Evolutionary conservation across 768 basidiomycete species (phyloP).

Genomic region (Collybia nuda): DNA sequence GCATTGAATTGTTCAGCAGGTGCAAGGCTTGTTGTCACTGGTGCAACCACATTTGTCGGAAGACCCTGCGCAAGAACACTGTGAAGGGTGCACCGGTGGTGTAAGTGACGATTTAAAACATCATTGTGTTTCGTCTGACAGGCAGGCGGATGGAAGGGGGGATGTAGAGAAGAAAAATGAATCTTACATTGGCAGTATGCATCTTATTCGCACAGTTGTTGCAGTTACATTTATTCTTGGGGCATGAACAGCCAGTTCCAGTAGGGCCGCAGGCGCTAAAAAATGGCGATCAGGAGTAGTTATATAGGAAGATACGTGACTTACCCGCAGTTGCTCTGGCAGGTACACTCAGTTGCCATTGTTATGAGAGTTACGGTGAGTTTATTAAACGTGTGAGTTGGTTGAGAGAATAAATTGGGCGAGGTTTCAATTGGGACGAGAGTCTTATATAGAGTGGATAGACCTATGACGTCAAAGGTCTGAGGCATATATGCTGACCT

Average conservation of each 20-base stretch:
- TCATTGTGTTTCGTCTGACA: too few species aligned
- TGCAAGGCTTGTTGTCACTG: constrained; percentile 30
- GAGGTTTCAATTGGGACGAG: background rate
- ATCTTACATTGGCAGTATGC: constrained; percentile 32
- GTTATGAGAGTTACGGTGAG: background rate
- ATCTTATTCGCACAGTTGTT: constrained; percentile 34
- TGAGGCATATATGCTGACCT: too few species aligned
- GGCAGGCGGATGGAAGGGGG: background rate
- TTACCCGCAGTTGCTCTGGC: constrained; percentile 28
- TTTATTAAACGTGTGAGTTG: background rate
- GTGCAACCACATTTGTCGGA: constrained; percentile 29
- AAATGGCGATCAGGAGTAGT: background rate
- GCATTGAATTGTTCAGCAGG: constrained; percentile 18
- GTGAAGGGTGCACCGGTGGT: background rate
- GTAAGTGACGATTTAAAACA: too few species aligned
- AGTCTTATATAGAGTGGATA: too few species aligned
- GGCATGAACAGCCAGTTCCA: constrained; percentile 35
- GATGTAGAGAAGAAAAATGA: background rate
- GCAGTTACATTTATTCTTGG: constrained; percentile 34
- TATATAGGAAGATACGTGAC: background rate
- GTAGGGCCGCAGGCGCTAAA: constrained; percentile 34
- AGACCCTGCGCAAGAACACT: constrained; percentile 33
- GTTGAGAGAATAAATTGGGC: background rate
- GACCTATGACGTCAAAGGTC: too few species aligned
- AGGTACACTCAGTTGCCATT: constrained; percentile 29